Evolutionary conservation across 2,329 filamentous ascomycete genomes (phyloP).

Genomic region (Aspergillus tubingensis): DNA sequence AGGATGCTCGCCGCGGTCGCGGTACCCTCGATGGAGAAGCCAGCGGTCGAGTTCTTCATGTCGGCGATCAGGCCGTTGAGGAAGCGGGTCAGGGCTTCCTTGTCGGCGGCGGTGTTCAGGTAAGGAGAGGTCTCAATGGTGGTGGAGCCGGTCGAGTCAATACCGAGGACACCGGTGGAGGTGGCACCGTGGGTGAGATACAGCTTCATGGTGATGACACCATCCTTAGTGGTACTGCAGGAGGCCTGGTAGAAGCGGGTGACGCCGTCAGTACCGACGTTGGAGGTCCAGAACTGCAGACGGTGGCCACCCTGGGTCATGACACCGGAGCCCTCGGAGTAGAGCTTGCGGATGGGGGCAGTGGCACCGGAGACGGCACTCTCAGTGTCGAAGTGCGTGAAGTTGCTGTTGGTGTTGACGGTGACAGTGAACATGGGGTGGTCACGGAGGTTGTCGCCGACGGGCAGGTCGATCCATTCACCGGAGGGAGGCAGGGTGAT

Average conservation of each 20-base stretch:
- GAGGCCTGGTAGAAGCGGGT: conserved; percentile 27
- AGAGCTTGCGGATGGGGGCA: conserved; percentile 12
- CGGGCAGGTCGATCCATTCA: conserved; percentile 53
- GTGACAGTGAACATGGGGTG: conserved; percentile 24
- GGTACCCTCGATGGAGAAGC: conserved; percentile 19
- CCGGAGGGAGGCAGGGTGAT: conserved; percentile 39
- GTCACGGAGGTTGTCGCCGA: conserved; percentile 53
- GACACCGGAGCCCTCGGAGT: conserved; percentile 16
- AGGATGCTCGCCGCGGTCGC: conserved; percentile 18
- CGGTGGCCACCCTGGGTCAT: conserved; percentile 23
- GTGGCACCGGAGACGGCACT: conserved; percentile 13
- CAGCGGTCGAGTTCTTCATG: conserved; percentile 14
- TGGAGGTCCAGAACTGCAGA: conserved; percentile 26
- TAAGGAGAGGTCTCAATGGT: conserved; percentile 17
- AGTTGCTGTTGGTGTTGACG: conserved; percentile 21
- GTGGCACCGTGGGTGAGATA: conserved; percentile 26
- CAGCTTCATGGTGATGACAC: conserved; percentile 22
- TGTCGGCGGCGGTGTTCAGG: conserved; percentile 20
- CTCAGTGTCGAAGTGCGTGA: conserved; percentile 21
- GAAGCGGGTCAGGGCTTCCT: conserved; percentile 17
- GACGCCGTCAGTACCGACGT: conserved; percentile 18
- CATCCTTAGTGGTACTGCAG: conserved; percentile 17
- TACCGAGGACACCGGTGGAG: conserved; percentile 21
- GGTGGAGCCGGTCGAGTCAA: conserved; percentile 17
- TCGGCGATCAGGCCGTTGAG: conserved; percentile 16